Evolutionary conservation across 2,329 filamentous ascomycete species (phyloP), one percentile per base, ranked within the genome.

Genomic region (Didymella segeticola): DNA sequence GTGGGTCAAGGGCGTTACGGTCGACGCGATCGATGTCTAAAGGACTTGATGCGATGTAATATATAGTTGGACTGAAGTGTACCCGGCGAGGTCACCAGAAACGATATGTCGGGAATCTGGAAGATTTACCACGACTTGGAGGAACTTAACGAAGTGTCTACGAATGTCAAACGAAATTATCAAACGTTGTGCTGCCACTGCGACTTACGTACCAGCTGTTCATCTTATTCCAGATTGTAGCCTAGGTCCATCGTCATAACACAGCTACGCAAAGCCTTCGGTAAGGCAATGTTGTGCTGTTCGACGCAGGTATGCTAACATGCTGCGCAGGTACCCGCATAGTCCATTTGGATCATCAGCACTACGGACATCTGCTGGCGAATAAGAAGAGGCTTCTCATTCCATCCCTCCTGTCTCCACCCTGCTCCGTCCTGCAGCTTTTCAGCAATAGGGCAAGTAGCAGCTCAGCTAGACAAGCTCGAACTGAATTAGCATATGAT

Each of bases 1-100:
- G 70, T 96, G 91, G 91, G 84, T 85, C 75, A 93, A 93, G 86
- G 90, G 90, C 64, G 81, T 90, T 73, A 90, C 92, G 64, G 88
- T 93, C 65, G 89, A 93, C 74, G 89, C 89, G 60, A 86, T 93
- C 74, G 90, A 95, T 78, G 89, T 95, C 75, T 93, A 86, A 69
- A 62, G 61, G 55, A 53, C 47, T 56, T 47, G 54, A 59, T 50
- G 43, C 64, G 47, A 64, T 61, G 65, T 67, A 64, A 62, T 67
- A 65, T 52, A 56, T 22, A 47, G 56, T 38, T 56, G 56, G 58
- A 58, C 48, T 61, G 47, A 56, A 54, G 49, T 62, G 63, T 5
- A 65, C 64, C 62, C 45, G 54, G 46, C 25, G 43, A 41, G 60
- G 50, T 63, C 57, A 64, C 60, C 47, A 63, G 58, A 47, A 51